Evolutionary conservation across 2,329 filamentous ascomycete genomes (phyloP), one percentile per base, ranked within the genome.

Genomic region (Pleomassaria siparia): DNA sequence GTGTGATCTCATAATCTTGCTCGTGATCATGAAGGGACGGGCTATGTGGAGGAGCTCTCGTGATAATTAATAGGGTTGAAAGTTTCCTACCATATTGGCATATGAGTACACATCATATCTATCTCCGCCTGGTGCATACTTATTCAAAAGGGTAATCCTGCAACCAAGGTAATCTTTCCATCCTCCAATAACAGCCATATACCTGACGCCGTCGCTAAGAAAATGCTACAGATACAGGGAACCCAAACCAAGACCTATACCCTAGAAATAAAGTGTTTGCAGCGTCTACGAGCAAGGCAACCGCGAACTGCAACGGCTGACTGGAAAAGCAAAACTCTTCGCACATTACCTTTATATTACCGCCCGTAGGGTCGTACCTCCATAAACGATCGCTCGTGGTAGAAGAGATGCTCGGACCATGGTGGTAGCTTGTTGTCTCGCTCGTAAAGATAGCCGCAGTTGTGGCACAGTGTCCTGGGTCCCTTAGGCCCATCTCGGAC

Each of bases 401-500:
- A 63, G 64, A 91, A 89, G 39, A 92, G 76, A 51, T 85, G 82
- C 64, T 84, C 84, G 2, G 84, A 84, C 85, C 86, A 91, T 22
- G 84, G 82, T 8, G 92, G 91, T 0, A 96, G 79, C 55, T 86
- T 85, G 72, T 89, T 87, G 71, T 95, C 89, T 45, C 90, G 86
- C 72, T 96, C 92, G 68, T 88, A 96, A 16, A 92, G 74, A 59
- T 91, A 86, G 47, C 91, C 92, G 69, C 92, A 97, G 69, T 95
- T 96, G 72, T 91, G 88, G 75, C 92, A 97, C 3, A 97, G 82
- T 24, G 89, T 87, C 72, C 89, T 87, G 54, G 88, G 82, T 45
- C 91, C 92, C 45, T 82, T 78, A 12, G 94, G 94, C 20, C 94
- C 94, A 72, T 97, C 91, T 60, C 94, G 80, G 2, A 97, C 92